phyloP scores from a whole-genome alignment of 192 early-diverging fungal species.

The Coemansia sp. region DNA sequence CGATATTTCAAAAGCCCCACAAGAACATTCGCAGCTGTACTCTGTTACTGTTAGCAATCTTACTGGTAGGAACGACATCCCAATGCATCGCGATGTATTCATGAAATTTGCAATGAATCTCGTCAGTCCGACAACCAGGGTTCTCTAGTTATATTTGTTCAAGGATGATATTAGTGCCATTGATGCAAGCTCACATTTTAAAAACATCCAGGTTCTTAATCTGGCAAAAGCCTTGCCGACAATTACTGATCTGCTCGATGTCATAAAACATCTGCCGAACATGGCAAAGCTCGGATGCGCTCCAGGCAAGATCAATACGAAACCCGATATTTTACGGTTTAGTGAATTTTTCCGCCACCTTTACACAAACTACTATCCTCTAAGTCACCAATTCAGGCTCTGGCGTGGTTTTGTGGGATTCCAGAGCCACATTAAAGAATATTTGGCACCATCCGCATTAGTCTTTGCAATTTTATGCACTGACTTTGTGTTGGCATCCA shows the following conservation, averaged over 20 bases:
- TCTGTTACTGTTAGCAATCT: background rate
- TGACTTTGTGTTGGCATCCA: background rate
- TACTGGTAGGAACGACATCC: background rate
- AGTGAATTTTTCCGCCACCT: background rate
- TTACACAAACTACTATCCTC: background rate
- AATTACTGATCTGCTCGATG: background rate
- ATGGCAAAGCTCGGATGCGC: background rate
- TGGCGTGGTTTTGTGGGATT: background rate
- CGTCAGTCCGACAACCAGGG: background rate
- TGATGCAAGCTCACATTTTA: background rate
- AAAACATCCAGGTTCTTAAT: background rate
- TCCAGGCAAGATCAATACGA: background rate
- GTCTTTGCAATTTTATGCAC: slow-evolving; percentile 1
- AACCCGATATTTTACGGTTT: background rate
- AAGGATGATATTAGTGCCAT: slow-evolving; percentile 9
- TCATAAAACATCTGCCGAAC: background rate
- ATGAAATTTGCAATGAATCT: background rate
- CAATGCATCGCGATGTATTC: background rate
- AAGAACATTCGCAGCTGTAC: slow-evolving; percentile 4
- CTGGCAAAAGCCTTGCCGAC: background rate
- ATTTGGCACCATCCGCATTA: background rate
- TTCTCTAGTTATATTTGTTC: background rate
- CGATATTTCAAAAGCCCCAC: background rate
- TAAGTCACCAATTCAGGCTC: background rate
- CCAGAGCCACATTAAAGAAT: background rate